Evolutionary conservation across 306 rosid species (phyloP), one percentile per base, ranked within the genome.

Genomic region (Rubus idaeus): DNA sequence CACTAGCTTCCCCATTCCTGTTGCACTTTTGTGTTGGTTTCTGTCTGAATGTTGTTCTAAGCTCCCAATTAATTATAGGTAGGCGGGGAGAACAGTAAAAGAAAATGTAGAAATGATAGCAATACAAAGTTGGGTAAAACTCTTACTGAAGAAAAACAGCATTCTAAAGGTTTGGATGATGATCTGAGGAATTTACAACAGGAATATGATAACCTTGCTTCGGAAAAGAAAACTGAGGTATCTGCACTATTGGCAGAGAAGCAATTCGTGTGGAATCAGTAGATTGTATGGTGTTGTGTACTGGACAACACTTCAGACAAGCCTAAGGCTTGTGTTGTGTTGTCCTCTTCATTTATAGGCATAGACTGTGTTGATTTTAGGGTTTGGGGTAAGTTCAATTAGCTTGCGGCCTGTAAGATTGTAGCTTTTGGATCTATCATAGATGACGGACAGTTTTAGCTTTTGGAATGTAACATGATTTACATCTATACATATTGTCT

Each of bases 221-320:
- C 58, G 23, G 93, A 89, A 56, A 89, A 83, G 83, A 70, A 69
- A 80, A 84, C 86, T 0, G 94, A 90, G 84, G 80, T 87, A 69
- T 81, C 87, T 6, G 87, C 94, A 40, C 87, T 94, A 23, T 63
- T 89, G 87, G 82, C 90, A 8, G 96, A 91, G 89, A 91, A 94
- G 84, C 77, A 80, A n/a, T 94, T 94, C 57, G 90, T 88, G 44
- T 90, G 97, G 98, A 92, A 94, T 75, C 98, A 90, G 39, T 72
- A 72, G 52, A 41, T 56, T 41, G 67, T 26, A 49, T 26, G 23
- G 61, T 58, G 16, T 35, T 68, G 70, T 78, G 5, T 58, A 45
- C 12, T 23, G 39, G 16, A 21, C 16, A 23, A 58, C 64, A 8
- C 64, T 56, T 20, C 72, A 13, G 26, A 42, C 39, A 41, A 55